Evolutionary conservation across 306 rosid genomes (phyloP).

Genomic region (Ceratonia siliqua): DNA sequence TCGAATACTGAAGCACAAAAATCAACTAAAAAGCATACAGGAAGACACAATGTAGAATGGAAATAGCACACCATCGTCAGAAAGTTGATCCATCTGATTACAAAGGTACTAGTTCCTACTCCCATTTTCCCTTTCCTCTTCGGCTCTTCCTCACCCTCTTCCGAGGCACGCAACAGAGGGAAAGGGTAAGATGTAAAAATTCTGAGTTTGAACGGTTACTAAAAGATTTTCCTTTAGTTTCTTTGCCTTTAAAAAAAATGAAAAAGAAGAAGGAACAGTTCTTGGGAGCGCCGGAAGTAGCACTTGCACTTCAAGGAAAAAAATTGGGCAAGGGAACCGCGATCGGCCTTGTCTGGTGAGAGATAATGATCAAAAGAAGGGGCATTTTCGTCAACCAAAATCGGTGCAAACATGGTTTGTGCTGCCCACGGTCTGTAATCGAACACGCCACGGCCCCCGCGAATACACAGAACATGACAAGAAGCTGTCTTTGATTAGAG

Average conservation of each 20-base stretch:
- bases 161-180: background rate
- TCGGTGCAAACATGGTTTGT: constrained; percentile 42
- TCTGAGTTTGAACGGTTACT: background rate
- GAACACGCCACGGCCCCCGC: constrained; percentile 46
- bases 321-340: background rate
- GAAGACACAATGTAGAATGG: background rate
- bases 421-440: constrained; percentile 28
- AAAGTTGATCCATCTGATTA: constrained; percentile 92
- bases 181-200: constrained; percentile 20
- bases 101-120: constrained; percentile 87
- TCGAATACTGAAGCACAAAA: background rate
- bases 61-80: constrained; percentile 71
- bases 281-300: constrained; percentile 38
- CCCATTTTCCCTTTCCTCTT: constrained; percentile 51
- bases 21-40: background rate
- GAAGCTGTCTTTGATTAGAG: background rate
- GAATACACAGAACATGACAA: background rate
- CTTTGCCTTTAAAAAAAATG: background rate
- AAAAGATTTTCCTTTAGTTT: background rate
- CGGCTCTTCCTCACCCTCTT: background rate
- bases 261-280: constrained; percentile 5
- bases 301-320: constrained; percentile 38
- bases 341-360: constrained; percentile 19
- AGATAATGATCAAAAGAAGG: background rate
- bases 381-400: constrained; percentile 35